Base-by-base conservation (phyloP, 148 eudicot species). In the Rhododendron henanense region DNA sequence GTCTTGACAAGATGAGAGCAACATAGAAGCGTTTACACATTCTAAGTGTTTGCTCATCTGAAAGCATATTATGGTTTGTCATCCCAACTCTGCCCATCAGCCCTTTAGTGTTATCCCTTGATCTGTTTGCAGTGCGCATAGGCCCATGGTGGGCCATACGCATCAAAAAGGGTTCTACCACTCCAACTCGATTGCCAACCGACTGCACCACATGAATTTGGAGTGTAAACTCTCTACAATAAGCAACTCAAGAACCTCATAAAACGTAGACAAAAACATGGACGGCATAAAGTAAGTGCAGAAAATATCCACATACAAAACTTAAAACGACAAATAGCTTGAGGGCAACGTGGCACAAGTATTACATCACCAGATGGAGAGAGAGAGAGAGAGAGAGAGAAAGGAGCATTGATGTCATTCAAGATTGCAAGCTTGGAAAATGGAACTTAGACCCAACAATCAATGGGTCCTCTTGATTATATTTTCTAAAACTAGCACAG, bases 131-230 rank as follows among this genome's bases (percentile, higher is more conserved):
- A 69, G 88, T 76, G 79, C 94, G 92, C 82, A 93, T 61, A 81
- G 97, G 96, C 53, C 93, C 99, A 81, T 96, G 96, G 86, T 97
- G 99, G 28, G 99, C 99, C 98, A 97, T 95, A 65, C 95, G 96
- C 99, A 97, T 97, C 85, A 97, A 85, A 90, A 97, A 97, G 78
- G 98, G 96, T 89, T 97, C 99, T 69, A 88, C 84, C 37, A 97
- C 99, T 89, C 99, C 99, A 90, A 97, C 98, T 86, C 96, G 96
- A 85, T 95, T 97, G 61, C 98, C 99, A 87, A 97, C 99, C 31
- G 99, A 94, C 99, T 97, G 86, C 91, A 93, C 47, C 48, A 25
- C 81, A 81, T 19, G 41, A 55, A 87, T 48, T 63, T 78, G 2
- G 48, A 80, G 59, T 71, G 25, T 84, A 65, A 84, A 80, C 53